These are phyloP conservation scores for Solanum piurae DNA, from an alignment of 257 asterid genomes.

Conservation along the genomic window DNA sequence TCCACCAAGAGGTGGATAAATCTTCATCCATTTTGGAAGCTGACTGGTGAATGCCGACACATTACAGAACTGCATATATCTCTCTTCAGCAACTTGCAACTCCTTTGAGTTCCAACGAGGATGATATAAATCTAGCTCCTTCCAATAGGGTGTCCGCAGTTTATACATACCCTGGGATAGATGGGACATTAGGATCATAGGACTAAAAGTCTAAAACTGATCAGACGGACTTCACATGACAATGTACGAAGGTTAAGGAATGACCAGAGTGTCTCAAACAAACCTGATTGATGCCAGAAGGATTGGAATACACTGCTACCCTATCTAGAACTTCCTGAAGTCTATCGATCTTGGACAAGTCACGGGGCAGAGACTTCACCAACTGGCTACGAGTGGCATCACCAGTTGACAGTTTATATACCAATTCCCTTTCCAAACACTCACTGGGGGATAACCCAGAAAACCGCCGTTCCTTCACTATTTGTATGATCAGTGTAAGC, in stretches of 20 bases:
- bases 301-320: slow-evolving; percentile 82
- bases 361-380: slow-evolving; percentile 85
- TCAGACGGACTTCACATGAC: neutral
- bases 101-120: slow-evolving; percentile 95
- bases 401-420: slow-evolving; percentile 73
- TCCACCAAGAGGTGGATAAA: slow-evolving; percentile 72
- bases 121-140: slow-evolving; percentile 89
- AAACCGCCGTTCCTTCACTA: slow-evolving; percentile 83
- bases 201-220: neutral
- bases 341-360: slow-evolving; percentile 63
- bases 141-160: slow-evolving; percentile 61
- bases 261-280: slow-evolving; percentile 3
- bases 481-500: slow-evolving; percentile 81
- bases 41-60: slow-evolving; percentile 69
- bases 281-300: slow-evolving; percentile 97
- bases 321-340: slow-evolving; percentile 72
- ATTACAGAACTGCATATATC: slow-evolving; percentile 78
- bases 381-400: slow-evolving; percentile 93
- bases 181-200: slow-evolving; percentile 4
- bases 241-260: neutral
- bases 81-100: slow-evolving; percentile 85
- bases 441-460: slow-evolving; percentile 79
- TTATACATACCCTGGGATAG: slow-evolving; percentile 76
- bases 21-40: slow-evolving; percentile 82
- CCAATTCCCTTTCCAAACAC: slow-evolving; percentile 71